Percentiles rank a stretch among this genome's conserved stretches.
phyloP scores from a whole-genome alignment of 2,329 filamentous ascomycete species.

The Penicillium paneum region DNA sequence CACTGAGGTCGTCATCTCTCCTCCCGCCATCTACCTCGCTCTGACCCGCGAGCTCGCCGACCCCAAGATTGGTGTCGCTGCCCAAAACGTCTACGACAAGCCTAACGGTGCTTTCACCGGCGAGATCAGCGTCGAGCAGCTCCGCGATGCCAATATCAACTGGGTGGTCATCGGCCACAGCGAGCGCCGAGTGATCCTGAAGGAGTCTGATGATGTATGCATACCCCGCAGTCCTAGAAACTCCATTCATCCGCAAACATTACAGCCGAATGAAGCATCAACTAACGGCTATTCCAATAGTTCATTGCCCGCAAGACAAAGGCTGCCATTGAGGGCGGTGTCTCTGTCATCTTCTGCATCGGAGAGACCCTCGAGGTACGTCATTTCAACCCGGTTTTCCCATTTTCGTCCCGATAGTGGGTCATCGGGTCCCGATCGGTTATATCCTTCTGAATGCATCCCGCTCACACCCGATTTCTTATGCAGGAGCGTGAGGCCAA shows the following conservation, averaged over 20 bases:
- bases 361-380: slow-evolving; percentile 80
- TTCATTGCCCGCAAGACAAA: slow-evolving; percentile 93
- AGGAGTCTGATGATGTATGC: slow-evolving; percentile 70
- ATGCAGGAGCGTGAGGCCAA: slow-evolving; percentile 71
- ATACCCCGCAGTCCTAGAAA: neutral
- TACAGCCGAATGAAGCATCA: neutral
- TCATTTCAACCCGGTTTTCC: slow-evolving; percentile 18
- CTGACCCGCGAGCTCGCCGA: slow-evolving; percentile 76
- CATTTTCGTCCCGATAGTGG: slow-evolving; percentile 19
- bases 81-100: slow-evolving; percentile 97
- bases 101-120: slow-evolving; percentile 96
- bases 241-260: neutral
- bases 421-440: slow-evolving; percentile 15
- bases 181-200: slow-evolving; percentile 85
- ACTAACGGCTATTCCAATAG: slow-evolving; percentile 22
- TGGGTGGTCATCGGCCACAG: slow-evolving; percentile 95
- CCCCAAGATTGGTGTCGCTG: slow-evolving; percentile 75
- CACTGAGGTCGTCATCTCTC: slow-evolving; percentile 89
- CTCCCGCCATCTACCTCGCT: slow-evolving; percentile 85
- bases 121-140: slow-evolving; percentile 88
- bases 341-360: slow-evolving; percentile 94
- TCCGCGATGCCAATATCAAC: slow-evolving; percentile 81
- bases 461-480: slow-evolving; percentile 27
- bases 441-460: slow-evolving; percentile 12
- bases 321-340: slow-evolving; percentile 78